Percentiles rank a stretch among this genome's conserved stretches.
These are phyloP conservation scores for Rhodomyrtus psidioides DNA, from an alignment of 441 rosid species.

Conservation along the genomic window DNA sequence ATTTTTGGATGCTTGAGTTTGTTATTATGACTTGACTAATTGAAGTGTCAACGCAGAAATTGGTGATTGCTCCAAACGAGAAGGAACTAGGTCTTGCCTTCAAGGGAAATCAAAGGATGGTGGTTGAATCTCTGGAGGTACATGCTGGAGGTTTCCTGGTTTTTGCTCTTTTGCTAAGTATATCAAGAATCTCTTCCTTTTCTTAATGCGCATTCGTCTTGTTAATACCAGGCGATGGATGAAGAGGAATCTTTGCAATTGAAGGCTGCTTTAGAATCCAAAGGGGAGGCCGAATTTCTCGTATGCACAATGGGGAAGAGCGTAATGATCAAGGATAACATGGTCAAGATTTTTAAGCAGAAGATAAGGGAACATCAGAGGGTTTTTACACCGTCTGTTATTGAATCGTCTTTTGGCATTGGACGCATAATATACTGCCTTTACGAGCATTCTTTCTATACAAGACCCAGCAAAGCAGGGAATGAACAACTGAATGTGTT, in stretches of 20 bases:
- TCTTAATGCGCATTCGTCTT: background rate
- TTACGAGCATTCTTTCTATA: conserved; percentile 62
- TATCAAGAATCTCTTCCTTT: background rate
- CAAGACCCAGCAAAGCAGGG: conserved; percentile 55
- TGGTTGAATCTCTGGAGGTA: too few relatives aligned
- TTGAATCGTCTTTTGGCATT: conserved; percentile 68
- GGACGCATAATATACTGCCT: conserved; percentile 72
- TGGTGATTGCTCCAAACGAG: too few relatives aligned
- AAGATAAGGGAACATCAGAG: conserved; percentile 69
- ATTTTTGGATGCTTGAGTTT: too few relatives aligned
- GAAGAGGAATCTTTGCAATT: conserved; percentile 53
- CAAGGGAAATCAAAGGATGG: too few relatives aligned
- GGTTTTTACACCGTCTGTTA: conserved; percentile 68
- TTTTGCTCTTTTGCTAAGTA: background rate
- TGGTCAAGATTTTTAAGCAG: conserved; percentile 62
- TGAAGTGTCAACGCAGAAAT: too few relatives aligned
- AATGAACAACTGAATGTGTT: conserved; percentile 62
- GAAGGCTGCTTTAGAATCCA: conserved; percentile 50
- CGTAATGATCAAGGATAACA: conserved; percentile 42
- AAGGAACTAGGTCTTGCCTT: too few relatives aligned
- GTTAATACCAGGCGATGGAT: background rate
- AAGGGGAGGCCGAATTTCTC: conserved; percentile 55
- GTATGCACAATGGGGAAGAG: conserved; percentile 51
- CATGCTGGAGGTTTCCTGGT: too few relatives aligned
- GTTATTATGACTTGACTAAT: too few relatives aligned